These are phyloP conservation scores for Letharia columbiana DNA, from an alignment of 495 filamentous ascomycete genomes.

Conservation along the genomic window DNA sequence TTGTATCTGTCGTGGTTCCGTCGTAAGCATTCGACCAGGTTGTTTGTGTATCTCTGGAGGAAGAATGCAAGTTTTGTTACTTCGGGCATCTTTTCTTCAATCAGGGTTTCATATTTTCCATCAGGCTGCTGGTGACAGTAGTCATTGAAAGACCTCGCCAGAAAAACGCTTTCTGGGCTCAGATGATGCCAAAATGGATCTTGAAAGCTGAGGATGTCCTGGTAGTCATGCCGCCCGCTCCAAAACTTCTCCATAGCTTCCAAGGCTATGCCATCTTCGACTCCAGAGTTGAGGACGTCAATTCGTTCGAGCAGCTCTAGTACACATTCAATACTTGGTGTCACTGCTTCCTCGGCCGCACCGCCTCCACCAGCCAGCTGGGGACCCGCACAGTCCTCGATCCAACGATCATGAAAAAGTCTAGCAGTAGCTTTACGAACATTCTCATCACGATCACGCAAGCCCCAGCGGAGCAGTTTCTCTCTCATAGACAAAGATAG, in stretches of 20 bases:
- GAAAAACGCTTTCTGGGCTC: constrained; percentile 76
- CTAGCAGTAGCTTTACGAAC: constrained; percentile 85
- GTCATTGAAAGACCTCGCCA: constrained; percentile 85
- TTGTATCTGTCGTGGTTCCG: constrained; percentile 44
- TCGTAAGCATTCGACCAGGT: constrained; percentile 60
- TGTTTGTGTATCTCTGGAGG: constrained; percentile 68
- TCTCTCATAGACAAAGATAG: constrained; percentile 92
- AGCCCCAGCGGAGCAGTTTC: constrained; percentile 89
- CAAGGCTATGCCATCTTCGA: constrained; percentile 79
- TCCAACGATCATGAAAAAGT: constrained; percentile 89
- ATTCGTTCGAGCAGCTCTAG: constrained; percentile 90
- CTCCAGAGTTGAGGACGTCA: constrained; percentile 80
- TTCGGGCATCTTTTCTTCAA: constrained; percentile 91
- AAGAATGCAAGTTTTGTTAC: constrained; percentile 81
- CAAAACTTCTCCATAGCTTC: constrained; percentile 95
- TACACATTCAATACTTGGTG: constrained; percentile 65
- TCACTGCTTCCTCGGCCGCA: constrained; percentile 38
- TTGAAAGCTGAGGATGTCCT: constrained; percentile 70
- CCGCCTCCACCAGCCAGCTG: constrained; percentile 42
- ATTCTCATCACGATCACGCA: constrained; percentile 89
- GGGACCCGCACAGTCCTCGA: constrained; percentile 77
- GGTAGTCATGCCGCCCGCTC: constrained; percentile 86
- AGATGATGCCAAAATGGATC: constrained; percentile 83
- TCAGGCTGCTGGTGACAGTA: constrained; percentile 69
- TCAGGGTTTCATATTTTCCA: constrained; percentile 57